These are phyloP conservation scores for Cryptosporidium baileyi DNA, from an alignment of 169 alveolate species.

Conservation along the genomic window DNA sequence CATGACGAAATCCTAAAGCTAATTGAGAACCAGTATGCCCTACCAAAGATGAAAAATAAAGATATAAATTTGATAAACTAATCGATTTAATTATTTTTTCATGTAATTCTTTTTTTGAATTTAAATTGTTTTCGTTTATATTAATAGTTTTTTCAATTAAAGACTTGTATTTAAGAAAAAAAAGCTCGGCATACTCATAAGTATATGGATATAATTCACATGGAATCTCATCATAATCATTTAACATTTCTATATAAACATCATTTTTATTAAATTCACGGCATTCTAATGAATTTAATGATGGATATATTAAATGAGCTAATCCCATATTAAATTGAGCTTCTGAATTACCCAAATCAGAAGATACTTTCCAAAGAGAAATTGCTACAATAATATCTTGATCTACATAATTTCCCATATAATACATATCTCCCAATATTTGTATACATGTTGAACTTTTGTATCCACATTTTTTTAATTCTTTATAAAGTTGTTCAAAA, in stretches of 20 bases:
- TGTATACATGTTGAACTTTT: slow-evolving; percentile 3
- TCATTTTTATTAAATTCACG: neutral
- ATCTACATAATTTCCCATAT: slow-evolving; percentile 12
- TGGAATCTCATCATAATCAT: neutral
- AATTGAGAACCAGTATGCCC: slow-evolving; percentile 56
- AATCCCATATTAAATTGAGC: slow-evolving; percentile 53
- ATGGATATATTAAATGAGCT: slow-evolving; percentile 32
- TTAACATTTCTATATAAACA: neutral
- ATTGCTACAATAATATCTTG: slow-evolving; percentile 28
- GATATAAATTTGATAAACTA: slow-evolving; percentile 8
- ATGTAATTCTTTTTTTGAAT: neutral
- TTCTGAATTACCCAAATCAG: slow-evolving; percentile 45
- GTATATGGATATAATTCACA: slow-evolving; percentile 46
- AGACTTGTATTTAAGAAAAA: neutral
- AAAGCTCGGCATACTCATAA: neutral
- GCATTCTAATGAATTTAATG: slow-evolving; percentile 18
- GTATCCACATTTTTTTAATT: neutral
- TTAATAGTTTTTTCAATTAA: neutral
- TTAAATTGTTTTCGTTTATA: neutral
- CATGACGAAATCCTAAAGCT: slow-evolving; percentile 51
- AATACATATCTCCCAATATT: slow-evolving; percentile 48
- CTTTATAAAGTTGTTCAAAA: neutral
- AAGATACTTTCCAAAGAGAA: slow-evolving; percentile 39
- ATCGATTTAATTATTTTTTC: neutral
- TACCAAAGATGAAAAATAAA: slow-evolving; percentile 25